Evolutionary conservation across 257 asterid species (phyloP), one percentile per base, ranked within the genome.

Genomic region (Agastache rugosa): DNA sequence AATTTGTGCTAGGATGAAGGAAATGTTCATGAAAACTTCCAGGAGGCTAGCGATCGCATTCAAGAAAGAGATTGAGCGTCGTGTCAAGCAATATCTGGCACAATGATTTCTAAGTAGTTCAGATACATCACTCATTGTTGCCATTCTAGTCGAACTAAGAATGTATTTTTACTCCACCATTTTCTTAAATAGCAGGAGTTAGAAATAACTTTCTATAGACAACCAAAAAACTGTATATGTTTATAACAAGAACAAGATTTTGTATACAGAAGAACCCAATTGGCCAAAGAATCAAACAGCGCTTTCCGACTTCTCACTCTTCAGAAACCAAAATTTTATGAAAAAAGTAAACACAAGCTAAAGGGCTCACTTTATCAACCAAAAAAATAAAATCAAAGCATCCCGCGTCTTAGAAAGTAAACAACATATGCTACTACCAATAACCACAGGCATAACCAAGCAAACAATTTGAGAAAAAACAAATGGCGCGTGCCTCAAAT

Each of bases 51-150:
- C 42, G 15, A 31, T 54, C 15, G 42, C 79, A 71, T 83, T 85
- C 79, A 79, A 63, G 69, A 79, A 84, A 54, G 80, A 82, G 54
- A 80, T 78, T 22, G 82, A 75, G 64, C 86, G 77, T 39, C 47
- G 66, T 2, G 50, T 22, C 10, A 62, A 71, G 29, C 75, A 74
- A 79, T 61, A 73, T 29, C 81, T 75, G 55, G 68, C 47, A 63
- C 77, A 71, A 63, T 15, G 50, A 54, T 62, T 62, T 69, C 77
- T 29, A 2, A 16, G 53, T 14, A 51, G 77, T 44, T 79, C 76
- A 17, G 70, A 53, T 59, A 77, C 78, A 65, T 61, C 72, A 53
- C 29, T 54, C 2, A 56, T 1, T 34, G 44, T 54, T 1, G 75
- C 58, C 64, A 27, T 29, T 54, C 45, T 34, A 47, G 55, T 63